phyloP scores from a whole-genome alignment of 176 grass and related monocot species.

The Elymus sibiricus region DNA sequence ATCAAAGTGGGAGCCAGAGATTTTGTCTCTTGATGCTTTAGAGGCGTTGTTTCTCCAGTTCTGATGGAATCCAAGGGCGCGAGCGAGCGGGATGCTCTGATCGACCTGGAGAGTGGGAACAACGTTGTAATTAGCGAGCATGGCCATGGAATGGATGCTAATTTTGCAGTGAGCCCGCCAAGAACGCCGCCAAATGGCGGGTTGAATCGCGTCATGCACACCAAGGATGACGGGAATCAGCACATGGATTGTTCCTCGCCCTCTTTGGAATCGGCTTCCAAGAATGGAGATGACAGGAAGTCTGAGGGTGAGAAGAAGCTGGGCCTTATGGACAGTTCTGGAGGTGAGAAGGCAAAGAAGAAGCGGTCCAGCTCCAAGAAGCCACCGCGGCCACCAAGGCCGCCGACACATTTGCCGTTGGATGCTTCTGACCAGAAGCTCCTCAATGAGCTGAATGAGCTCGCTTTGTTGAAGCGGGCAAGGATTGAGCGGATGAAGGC shows the following conservation, averaged over 20 bases:
- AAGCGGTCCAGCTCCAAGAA: conserved; percentile 71
- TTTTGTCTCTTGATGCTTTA: conserved; percentile 44
- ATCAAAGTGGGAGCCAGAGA: background rate
- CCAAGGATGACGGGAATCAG: conserved; percentile 32
- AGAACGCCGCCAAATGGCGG: conserved; percentile 22
- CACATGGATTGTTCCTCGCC: conserved; percentile 13
- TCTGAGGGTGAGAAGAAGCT: conserved; percentile 49
- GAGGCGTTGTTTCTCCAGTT: background rate
- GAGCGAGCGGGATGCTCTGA: conserved; percentile 32
- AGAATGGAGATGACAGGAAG: conserved; percentile 40
- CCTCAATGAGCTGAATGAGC: conserved; percentile 77
- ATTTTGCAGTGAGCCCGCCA: conserved; percentile 19
- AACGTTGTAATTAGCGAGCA: conserved; percentile 24
- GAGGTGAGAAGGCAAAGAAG: conserved; percentile 67
- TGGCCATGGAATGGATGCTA: conserved; percentile 16
- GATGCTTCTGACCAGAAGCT: conserved; percentile 82
- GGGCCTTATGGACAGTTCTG: conserved; percentile 41
- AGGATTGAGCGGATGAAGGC: conserved; percentile 95
- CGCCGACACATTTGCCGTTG: conserved; percentile 44
- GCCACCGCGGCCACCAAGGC: conserved; percentile 69
- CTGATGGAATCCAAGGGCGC: conserved; percentile 53
- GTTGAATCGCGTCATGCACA: conserved; percentile 13
- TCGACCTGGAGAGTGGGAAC: conserved; percentile 79
- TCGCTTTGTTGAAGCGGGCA: conserved; percentile 74
- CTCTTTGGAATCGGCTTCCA: conserved; percentile 19